Conservation (phyloP, 768 basidiomycete genomes). For the Amanita exitialis region DNA sequence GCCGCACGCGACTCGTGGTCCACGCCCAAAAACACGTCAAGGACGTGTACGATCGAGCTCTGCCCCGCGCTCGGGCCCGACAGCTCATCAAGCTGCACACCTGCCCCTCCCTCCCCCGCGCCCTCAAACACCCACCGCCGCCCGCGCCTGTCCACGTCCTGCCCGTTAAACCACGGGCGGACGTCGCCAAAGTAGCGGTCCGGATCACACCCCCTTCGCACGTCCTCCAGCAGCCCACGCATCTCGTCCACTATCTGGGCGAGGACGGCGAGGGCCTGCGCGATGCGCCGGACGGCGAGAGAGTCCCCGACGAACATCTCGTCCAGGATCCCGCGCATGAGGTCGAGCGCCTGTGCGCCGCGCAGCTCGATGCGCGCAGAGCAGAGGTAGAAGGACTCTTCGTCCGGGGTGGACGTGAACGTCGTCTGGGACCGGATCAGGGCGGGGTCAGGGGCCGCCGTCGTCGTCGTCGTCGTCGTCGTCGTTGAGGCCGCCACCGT, state of each 20-base stretch:
- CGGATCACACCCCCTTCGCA: constrained; percentile 72
- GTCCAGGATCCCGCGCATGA: constrained; percentile 87
- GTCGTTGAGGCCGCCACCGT: too few species aligned
- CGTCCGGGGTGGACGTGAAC: constrained; percentile 77
- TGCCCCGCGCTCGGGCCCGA: constrained; percentile 81
- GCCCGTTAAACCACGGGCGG: constrained; percentile 79
- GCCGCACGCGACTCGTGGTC: constrained; percentile 31
- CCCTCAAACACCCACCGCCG: constrained; percentile 48
- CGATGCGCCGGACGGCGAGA: constrained; percentile 55
- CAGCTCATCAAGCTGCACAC: constrained; percentile 36
- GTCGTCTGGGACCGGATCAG: constrained; percentile 60
- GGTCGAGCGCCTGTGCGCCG: constrained; percentile 73
- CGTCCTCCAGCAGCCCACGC: constrained; percentile 48
- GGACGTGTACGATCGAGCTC: constrained; percentile 63
- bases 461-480: too few species aligned
- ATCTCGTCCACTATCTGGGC: constrained; percentile 60
- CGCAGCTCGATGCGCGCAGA: constrained; percentile 85
- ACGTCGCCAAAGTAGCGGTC: constrained; percentile 64
- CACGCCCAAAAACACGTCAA: constrained; percentile 66
- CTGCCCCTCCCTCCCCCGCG: constrained; percentile 11
- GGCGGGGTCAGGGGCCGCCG: constrained; percentile 30
- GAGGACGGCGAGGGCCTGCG: constrained; percentile 55
- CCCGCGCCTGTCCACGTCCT: constrained; percentile 39
- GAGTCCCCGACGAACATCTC: constrained; percentile 78
- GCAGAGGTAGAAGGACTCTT: constrained; percentile 86